These are phyloP conservation scores for Eucalyptus curtisii DNA, from an alignment of 345 rosid genomes.

Conservation along the genomic window DNA sequence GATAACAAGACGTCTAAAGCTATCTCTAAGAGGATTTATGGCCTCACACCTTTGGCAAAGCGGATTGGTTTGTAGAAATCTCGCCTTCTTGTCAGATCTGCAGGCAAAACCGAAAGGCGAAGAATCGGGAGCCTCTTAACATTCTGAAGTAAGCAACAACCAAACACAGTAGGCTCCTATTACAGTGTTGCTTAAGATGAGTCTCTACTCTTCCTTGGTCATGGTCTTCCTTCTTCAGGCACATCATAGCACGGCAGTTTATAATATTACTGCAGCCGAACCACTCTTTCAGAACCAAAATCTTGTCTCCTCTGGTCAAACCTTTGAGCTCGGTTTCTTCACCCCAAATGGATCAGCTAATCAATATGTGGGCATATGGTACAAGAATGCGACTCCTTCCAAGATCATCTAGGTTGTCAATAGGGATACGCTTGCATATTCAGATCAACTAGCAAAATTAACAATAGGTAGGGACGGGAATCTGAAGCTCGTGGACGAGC, in stretches of 20 bases:
- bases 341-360: not conserved
- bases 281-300: not conserved
- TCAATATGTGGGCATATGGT: not conserved
- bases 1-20: too few relatives aligned
- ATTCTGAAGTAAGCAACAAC: too few relatives aligned
- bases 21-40: too few relatives aligned
- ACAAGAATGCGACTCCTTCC: not conserved
- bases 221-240: not conserved
- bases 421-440: constrained; percentile 9
- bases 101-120: too few relatives aligned
- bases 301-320: not conserved
- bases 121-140: too few relatives aligned
- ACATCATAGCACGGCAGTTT: not conserved
- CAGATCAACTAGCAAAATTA: not conserved
- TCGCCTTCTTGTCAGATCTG: too few relatives aligned
- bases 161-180: too few relatives aligned
- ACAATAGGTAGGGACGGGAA: not conserved
- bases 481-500: constrained; percentile 4
- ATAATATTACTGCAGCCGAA: not conserved
- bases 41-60: too few relatives aligned
- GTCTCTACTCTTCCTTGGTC: not conserved
- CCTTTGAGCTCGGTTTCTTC: not conserved
- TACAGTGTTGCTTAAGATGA: not conserved
- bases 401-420: constrained; percentile 25
- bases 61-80: too few relatives aligned